phyloP scores from a whole-genome alignment of 768 basidiomycete genomes.

The Cystobasidium tubakii region DNA sequence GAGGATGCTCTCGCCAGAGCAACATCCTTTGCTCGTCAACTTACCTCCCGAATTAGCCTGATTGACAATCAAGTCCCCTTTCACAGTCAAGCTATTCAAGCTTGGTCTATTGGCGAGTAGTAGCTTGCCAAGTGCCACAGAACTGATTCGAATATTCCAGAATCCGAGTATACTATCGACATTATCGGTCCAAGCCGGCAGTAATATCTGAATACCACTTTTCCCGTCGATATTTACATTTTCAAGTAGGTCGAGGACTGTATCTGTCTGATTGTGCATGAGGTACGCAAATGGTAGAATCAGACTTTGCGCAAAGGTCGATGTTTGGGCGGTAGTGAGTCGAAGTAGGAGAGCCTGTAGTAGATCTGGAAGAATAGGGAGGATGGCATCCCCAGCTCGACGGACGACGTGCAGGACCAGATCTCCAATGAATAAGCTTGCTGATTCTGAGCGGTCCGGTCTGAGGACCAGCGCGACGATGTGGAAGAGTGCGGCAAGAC shows the following conservation, averaged over 20 bases:
- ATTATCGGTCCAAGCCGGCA: slow-evolving; percentile 91
- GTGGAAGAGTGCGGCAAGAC: slow-evolving; percentile 67
- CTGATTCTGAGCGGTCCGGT: slow-evolving; percentile 74
- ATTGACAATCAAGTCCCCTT: slow-evolving; percentile 83
- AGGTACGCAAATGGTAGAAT: slow-evolving; percentile 90
- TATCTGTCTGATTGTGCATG: slow-evolving; percentile 75
- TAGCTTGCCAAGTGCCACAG: slow-evolving; percentile 70
- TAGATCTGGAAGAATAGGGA: slow-evolving; percentile 79
- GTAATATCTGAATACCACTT: slow-evolving; percentile 74
- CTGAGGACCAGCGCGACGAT: slow-evolving; percentile 72
- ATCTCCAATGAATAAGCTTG: slow-evolving; percentile 87
- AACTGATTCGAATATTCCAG: slow-evolving; percentile 80
- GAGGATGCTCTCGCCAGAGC: too few relatives aligned
- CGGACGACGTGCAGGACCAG: slow-evolving; percentile 87
- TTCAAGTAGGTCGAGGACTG: slow-evolving; percentile 71
- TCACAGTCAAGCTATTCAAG: slow-evolving; percentile 66
- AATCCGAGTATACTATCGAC: slow-evolving; percentile 89
- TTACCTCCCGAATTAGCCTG: slow-evolving; percentile 74
- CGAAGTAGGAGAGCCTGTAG: slow-evolving; percentile 74
- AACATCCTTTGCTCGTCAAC: too few relatives aligned
- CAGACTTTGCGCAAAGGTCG: slow-evolving; percentile 87
- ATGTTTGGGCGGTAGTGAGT: slow-evolving; percentile 77
- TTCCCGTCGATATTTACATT: slow-evolving; percentile 55
- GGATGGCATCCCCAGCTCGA: slow-evolving; percentile 68
- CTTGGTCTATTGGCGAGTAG: slow-evolving; percentile 63